These are phyloP conservation scores for Cicer bijugum DNA, from an alignment of 306 rosid species.

Conservation along the genomic window DNA sequence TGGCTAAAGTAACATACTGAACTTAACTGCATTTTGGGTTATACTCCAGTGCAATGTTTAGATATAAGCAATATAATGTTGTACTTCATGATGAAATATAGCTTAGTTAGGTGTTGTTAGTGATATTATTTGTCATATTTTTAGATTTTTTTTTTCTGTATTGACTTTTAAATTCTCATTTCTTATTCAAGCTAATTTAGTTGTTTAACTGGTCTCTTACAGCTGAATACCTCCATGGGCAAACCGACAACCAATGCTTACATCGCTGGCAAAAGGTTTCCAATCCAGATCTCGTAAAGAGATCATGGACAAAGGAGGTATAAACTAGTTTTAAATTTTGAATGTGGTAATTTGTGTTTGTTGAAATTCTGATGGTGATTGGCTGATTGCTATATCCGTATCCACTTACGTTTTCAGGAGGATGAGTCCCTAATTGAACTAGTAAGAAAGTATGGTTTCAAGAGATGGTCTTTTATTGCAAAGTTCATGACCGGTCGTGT, in stretches of 20 bases:
- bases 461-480: slow-evolving; percentile 61
- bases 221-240: slow-evolving; percentile 58
- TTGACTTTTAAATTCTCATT: not conserved
- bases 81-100: not conserved
- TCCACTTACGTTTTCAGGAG: slow-evolving; percentile 53
- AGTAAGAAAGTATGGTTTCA: slow-evolving; percentile 54
- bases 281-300: slow-evolving; percentile 63
- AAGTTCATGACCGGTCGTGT: slow-evolving; percentile 64
- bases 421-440: slow-evolving; percentile 56
- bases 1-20: not conserved
- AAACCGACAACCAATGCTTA: slow-evolving; percentile 58
- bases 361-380: slow-evolving; percentile 19
- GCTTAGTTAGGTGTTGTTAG: not conserved
- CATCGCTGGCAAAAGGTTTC: slow-evolving; percentile 72
- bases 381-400: not conserved
- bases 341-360: not conserved
- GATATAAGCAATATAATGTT: not conserved
- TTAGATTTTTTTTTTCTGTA: not conserved
- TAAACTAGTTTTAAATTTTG: slow-evolving; percentile 13
- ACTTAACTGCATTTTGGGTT: not conserved
- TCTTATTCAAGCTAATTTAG: slow-evolving; percentile 1
- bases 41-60: not conserved
- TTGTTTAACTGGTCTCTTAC: slow-evolving; percentile 9
- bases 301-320: slow-evolving; percentile 72
- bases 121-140: slow-evolving; percentile 5